Evolutionary conservation across 164 flowering plant genomes (phyloP).

Genomic region (Taxillus chinensis): DNA sequence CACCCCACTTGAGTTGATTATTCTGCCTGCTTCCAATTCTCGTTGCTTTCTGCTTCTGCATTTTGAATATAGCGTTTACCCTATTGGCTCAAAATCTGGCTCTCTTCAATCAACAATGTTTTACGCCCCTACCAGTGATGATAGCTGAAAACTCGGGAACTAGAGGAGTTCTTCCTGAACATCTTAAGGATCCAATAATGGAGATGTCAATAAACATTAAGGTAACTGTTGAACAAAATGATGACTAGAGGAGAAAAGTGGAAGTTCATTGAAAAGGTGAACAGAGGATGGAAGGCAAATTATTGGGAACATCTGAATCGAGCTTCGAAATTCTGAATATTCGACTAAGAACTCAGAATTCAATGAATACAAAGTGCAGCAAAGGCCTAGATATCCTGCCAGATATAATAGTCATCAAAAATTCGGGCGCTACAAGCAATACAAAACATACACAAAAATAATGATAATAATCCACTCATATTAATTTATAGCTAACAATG

Average conservation of each 20-base stretch:
- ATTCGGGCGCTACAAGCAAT: background rate
- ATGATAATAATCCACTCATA: background rate
- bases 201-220: constrained; percentile 14
- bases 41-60: constrained; percentile 40
- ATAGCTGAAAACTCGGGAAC: background rate
- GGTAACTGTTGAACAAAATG: constrained; percentile 19
- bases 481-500: background rate
- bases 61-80: constrained; percentile 39
- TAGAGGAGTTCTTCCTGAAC: background rate
- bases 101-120: constrained; percentile 7
- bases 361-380: background rate
- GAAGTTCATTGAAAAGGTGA: constrained; percentile 48
- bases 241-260: constrained; percentile 36
- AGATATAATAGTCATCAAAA: background rate
- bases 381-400: background rate
- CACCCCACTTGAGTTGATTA: constrained; percentile 28
- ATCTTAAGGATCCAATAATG: constrained; percentile 2
- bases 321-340: background rate
- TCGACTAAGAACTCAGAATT: too few relatives aligned
- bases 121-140: background rate
- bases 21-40: constrained; percentile 34
- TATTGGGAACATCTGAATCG: constrained; percentile 2
- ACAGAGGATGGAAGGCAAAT: constrained; percentile 40
- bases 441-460: background rate
- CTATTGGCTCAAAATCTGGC: constrained; percentile 21